Conservation (phyloP, 2,329 filamentous ascomycete species). For the Sclerotinia sclerotiorum region DNA sequence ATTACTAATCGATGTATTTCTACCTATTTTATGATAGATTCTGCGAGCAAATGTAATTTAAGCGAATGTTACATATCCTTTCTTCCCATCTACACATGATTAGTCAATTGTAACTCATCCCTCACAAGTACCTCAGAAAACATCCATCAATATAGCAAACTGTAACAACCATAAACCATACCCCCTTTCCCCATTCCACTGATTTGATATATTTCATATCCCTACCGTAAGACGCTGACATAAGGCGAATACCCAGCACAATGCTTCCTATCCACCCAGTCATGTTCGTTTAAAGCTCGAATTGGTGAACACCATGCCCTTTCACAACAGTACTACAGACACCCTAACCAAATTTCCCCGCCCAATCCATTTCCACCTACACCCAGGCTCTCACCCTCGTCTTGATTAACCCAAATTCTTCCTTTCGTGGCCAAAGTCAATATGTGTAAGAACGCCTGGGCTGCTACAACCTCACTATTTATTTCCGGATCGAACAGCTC, state of each 20-base stretch:
- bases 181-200: neutral
- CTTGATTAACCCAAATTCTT: constrained; percentile 62
- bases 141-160: neutral
- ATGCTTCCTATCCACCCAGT: too few species aligned
- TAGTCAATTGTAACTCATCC: neutral
- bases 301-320: neutral
- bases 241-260: neutral
- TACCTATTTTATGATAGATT: neutral
- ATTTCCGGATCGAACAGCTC: constrained; percentile 61
- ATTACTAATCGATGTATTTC: neutral
- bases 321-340: neutral
- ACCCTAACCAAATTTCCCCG: constrained; percentile 19
- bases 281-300: neutral
- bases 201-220: neutral
- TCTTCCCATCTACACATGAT: neutral
- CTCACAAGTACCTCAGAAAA: neutral
- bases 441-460: constrained; percentile 74
- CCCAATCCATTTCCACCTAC: constrained; percentile 10
- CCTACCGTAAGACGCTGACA: neutral
- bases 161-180: neutral
- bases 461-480: constrained; percentile 59
- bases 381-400: constrained; percentile 22
- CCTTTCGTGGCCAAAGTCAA: constrained; percentile 68
- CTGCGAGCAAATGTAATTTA: neutral
- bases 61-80: neutral